phyloP scores from a whole-genome alignment of 1,284 basidiomycete genomes.

The Pholiota adiposa region DNA sequence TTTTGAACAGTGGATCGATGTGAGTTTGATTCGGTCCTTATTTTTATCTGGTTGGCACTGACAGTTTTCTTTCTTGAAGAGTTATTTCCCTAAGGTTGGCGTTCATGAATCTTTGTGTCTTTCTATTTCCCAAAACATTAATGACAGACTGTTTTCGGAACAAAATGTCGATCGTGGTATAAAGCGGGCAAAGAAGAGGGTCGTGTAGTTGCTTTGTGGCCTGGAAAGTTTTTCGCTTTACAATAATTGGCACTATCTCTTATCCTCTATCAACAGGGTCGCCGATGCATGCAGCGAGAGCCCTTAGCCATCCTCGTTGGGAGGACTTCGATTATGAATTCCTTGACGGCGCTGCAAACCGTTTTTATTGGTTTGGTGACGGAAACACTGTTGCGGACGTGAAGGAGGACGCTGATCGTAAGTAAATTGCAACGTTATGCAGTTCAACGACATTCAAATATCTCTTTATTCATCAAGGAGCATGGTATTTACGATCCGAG shows the following conservation, averaged over 20 bases:
- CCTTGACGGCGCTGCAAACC: constrained; percentile 47
- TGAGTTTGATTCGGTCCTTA: constrained; percentile 20
- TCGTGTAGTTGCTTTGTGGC: constrained; percentile 61
- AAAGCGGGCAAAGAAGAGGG: constrained; percentile 64
- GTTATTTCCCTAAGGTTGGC: constrained; percentile 52
- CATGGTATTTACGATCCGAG: constrained; percentile 51
- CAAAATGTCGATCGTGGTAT: constrained; percentile 70
- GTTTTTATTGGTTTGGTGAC: constrained; percentile 64
- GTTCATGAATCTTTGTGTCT: neutral
- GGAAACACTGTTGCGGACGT: constrained; percentile 41
- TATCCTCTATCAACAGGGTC: constrained; percentile 42
- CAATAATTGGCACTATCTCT: neutral
- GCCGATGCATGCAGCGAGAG: constrained; percentile 52
- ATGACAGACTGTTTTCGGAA: constrained; percentile 59
- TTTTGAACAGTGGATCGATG: constrained; percentile 60
- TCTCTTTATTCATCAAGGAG: constrained; percentile 36
- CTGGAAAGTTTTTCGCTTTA: constrained; percentile 40
- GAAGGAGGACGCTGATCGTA: constrained; percentile 44
- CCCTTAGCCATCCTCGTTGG: constrained; percentile 61
- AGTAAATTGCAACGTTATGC: constrained; percentile 25
- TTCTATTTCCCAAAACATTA: neutral
- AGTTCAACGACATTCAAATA: neutral
- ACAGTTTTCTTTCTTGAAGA: constrained; percentile 29
- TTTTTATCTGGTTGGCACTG: neutral
- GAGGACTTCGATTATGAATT: constrained; percentile 65